Conservation (phyloP, 2,329 filamentous ascomycete genomes). For the Hypoxylon sp. region DNA sequence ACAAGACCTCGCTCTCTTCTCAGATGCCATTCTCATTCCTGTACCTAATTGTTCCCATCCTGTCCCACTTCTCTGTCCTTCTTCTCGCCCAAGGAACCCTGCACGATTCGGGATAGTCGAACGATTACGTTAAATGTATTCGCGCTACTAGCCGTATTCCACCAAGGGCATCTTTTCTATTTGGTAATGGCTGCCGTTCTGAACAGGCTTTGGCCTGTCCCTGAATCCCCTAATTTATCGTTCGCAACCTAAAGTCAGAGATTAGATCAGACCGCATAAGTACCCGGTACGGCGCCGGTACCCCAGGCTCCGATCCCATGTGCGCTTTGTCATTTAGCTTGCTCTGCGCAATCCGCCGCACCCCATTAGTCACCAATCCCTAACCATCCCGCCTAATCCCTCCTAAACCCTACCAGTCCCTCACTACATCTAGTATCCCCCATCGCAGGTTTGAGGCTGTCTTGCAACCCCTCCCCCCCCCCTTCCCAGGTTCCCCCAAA, state of each 20-base stretch:
- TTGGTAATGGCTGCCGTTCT: constrained; percentile 61
- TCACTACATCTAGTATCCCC: background rate
- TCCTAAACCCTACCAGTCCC: background rate
- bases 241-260: constrained; percentile 32
- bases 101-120: constrained; percentile 52
- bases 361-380: constrained; percentile 26
- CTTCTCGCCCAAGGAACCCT: constrained; percentile 32
- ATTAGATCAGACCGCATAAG: constrained; percentile 44
- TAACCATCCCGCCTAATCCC: background rate
- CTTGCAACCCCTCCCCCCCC: too few species aligned
- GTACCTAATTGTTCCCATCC: constrained; percentile 20
- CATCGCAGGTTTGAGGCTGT: constrained; percentile 44
- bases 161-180: constrained; percentile 59
- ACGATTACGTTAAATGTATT: constrained; percentile 66
- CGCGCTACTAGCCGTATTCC: constrained; percentile 54
- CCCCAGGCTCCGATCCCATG: constrained; percentile 18
- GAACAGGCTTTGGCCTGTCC: constrained; percentile 40
- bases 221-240: constrained; percentile 42
- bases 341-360: constrained; percentile 5
- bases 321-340: constrained; percentile 27
- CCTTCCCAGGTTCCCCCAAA: constrained; percentile 34
- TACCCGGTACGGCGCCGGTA: constrained; percentile 29
- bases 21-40: constrained; percentile 21
- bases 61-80: constrained; percentile 35
- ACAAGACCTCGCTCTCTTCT: background rate